Evolutionary conservation across 768 basidiomycete species (phyloP).

Genomic region (Kwoniella mangroviensis): DNA sequence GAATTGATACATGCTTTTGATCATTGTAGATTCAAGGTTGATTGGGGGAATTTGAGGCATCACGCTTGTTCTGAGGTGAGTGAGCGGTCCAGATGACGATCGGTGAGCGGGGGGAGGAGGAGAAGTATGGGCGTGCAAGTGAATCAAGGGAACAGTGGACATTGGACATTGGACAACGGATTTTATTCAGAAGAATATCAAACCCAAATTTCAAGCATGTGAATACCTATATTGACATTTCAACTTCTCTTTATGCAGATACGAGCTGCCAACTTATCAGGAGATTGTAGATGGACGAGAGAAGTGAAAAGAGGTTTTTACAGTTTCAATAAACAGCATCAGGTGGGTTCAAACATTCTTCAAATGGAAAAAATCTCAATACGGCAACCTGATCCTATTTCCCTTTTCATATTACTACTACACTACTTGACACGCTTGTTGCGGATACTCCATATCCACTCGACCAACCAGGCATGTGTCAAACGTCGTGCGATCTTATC

Average conservation of each 20-base stretch:
- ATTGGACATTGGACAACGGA: too few relatives aligned
- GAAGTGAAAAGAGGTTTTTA: slow-evolving; percentile 78
- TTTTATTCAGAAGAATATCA: too few relatives aligned
- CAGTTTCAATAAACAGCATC: slow-evolving; percentile 89
- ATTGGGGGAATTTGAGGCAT: slow-evolving; percentile 87
- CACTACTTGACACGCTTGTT: background rate
- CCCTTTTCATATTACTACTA: slow-evolving; percentile 2
- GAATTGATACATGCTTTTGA: slow-evolving; percentile 96
- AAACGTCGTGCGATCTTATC: slow-evolving; percentile 83
- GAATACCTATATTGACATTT: background rate
- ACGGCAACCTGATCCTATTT: background rate
- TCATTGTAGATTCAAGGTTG: slow-evolving; percentile 89
- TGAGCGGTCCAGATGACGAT: background rate
- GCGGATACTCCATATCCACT: background rate
- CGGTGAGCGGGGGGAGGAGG: background rate
- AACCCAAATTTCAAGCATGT: too few relatives aligned
- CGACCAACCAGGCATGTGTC: slow-evolving; percentile 73
- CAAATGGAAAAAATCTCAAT: too few relatives aligned
- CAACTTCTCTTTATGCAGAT: slow-evolving; percentile 65
- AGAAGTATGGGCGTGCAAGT: too few relatives aligned
- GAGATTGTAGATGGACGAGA: slow-evolving; percentile 85
- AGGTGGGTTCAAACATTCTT: slow-evolving; percentile 63
- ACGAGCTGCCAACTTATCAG: slow-evolving; percentile 88
- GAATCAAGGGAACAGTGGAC: background rate
- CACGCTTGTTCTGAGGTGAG: slow-evolving; percentile 96